Evolutionary conservation across 257 asterid genomes (phyloP), one percentile per base, ranked within the genome.

Genomic region (Solanum pimpinellifolium): DNA sequence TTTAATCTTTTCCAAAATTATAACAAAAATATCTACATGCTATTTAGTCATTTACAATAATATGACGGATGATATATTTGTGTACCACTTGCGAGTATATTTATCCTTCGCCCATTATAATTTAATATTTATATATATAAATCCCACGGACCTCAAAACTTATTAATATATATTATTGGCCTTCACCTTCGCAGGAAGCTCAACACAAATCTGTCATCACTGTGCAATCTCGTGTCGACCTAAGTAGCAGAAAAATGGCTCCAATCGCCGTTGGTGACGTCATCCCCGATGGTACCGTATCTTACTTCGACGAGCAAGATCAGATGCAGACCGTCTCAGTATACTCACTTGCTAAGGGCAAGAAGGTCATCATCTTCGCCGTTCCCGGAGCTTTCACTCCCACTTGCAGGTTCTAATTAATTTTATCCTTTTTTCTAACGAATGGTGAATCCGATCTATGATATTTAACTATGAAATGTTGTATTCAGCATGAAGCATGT

Each of bases 311-410:
- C 89, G 98, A 91, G 13, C 91, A 93, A 89, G 98, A 95, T 92
- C 90, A 95, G 82, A 92, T 94, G 52, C 95, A 94, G 87, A 90
- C n/a, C 83, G 92, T 94, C 16, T 90, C 98, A 7, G 77, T 96
- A 31, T 97, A 94, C 94, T 92, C 98, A 9, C 93, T 96, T 56
- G 93, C 96, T 88, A 91, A 94, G 89, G 97, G 93, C 31, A 95
- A 96, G 84, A 96, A 95, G 89, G 95, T 90, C 90, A 65, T 96
- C 84, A 88, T 96, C 41, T 95, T 95, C 83, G 98, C 96, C 87
- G 98, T 96, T 86, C 99, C 98, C 84, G 98, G 98, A 44, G 99
- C 99, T 65, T 96, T 96, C 91, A 96, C 99, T 78, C 98, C 98
- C 46, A 95, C 97, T 81, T 96, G 99, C 97, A 96, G 99, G 98